These are phyloP conservation scores for Penicillium sp. DNA, from an alignment of 2,329 filamentous ascomycete genomes.

Conservation along the genomic window DNA sequence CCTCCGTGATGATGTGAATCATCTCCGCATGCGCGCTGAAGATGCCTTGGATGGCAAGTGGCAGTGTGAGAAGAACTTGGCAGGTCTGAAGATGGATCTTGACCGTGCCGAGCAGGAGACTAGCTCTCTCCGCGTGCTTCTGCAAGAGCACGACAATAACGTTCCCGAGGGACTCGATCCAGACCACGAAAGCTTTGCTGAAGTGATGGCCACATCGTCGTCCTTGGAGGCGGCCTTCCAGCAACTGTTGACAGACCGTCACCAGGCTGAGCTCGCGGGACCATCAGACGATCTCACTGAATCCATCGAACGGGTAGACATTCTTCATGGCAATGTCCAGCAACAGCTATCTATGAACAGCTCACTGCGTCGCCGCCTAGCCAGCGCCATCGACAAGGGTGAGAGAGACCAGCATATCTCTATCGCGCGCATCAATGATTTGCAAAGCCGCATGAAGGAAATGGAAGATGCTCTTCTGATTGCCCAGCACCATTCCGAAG, in stretches of 20 bases:
- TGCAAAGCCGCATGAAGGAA: constrained; percentile 75
- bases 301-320: constrained; percentile 74
- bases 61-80: constrained; percentile 87
- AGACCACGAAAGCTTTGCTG: constrained; percentile 41
- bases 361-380: constrained; percentile 70
- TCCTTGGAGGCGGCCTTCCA: constrained; percentile 72
- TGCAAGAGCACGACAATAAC: constrained; percentile 79
- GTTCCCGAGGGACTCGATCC: constrained; percentile 61
- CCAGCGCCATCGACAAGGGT: constrained; percentile 76
- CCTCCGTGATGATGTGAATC: constrained; percentile 79
- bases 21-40: constrained; percentile 80
- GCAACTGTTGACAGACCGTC: constrained; percentile 66
- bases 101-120: constrained; percentile 95
- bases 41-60: constrained; percentile 95
- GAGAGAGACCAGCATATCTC: constrained; percentile 80
- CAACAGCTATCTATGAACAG: constrained; percentile 77
- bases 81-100: constrained; percentile 90
- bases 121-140: constrained; percentile 70
- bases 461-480: constrained; percentile 81
- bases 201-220: constrained; percentile 61
- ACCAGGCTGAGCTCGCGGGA: constrained; percentile 66
- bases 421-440: constrained; percentile 74
- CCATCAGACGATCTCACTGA: constrained; percentile 69
- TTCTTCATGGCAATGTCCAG: constrained; percentile 74
- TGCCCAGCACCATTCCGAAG: constrained; percentile 84